Percentiles rank a stretch among this genome's conserved stretches.
Conservation (phyloP, 73 alveolate species). For the Symbiodinium pilosum region DNA sequence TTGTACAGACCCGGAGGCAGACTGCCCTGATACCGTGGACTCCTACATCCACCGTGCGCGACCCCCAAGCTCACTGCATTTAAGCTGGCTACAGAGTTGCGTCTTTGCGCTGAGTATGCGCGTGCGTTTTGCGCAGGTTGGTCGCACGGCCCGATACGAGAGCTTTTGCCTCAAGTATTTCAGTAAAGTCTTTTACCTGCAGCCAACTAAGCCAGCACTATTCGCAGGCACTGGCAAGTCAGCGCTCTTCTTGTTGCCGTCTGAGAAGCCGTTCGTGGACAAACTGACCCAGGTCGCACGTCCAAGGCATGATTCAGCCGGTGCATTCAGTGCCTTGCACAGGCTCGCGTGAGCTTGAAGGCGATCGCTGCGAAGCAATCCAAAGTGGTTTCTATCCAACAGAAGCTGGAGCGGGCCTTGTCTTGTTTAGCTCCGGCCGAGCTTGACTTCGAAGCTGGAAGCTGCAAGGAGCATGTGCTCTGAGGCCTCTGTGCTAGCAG, state of each 20-base stretch:
- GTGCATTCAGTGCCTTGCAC: background rate
- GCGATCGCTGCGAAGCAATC: conserved; percentile 51
- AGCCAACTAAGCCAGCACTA: background rate
- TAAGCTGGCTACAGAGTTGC: no score
- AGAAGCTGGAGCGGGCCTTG: conserved; percentile 42
- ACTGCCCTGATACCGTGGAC: conserved; percentile 95
- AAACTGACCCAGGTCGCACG: conserved; percentile 95
- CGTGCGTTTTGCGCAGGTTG: no score
- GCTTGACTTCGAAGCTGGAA: background rate
- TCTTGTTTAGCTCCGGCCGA: no score
- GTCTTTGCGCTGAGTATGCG: no score
- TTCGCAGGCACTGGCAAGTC: conserved; percentile 72
- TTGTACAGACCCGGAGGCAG: conserved; percentile 17
- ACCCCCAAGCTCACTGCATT: background rate
- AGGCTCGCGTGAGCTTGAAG: conserved; percentile 76
- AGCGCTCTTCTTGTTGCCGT: conserved; percentile 95
- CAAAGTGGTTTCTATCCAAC: conserved; percentile 53
- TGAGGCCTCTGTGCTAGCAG: conserved; percentile 67
- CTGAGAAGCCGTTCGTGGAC: conserved; percentile 96
- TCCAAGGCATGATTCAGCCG: conserved; percentile 31
- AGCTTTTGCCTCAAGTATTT: conserved; percentile 94
- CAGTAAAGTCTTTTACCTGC: background rate
- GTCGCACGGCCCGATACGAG: conserved; percentile 96
- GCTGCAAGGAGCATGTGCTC: background rate
- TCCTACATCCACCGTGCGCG: conserved; percentile 95